A percentile compares a stretch with the other conserved stretches of the same genome.
phyloP scores from a whole-genome alignment of 1,284 basidiomycete genomes.

The Papiliotrema terrestris region DNA sequence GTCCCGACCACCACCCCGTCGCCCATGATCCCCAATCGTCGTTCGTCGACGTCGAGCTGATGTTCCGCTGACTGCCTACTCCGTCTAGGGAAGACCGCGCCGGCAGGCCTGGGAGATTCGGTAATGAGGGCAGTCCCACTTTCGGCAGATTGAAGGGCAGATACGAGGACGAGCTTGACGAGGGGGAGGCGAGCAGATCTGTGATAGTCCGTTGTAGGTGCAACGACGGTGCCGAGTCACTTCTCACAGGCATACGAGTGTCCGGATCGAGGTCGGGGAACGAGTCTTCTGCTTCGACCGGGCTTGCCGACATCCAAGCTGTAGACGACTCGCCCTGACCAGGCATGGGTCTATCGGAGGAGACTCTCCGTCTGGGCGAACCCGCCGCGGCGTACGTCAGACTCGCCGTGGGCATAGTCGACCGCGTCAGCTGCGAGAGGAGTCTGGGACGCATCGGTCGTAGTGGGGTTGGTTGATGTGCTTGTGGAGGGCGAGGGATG shows the following conservation, averaged over 20 bases:
- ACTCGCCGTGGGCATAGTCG: slow-evolving; percentile 35
- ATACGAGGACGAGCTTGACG: background rate
- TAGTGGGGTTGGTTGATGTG: slow-evolving; percentile 23
- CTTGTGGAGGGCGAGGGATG: slow-evolving; percentile 27
- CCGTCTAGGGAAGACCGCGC: background rate
- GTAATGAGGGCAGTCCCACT: background rate
- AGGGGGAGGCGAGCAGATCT: slow-evolving; percentile 18
- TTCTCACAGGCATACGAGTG: slow-evolving; percentile 33
- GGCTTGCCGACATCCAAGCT: slow-evolving; percentile 16
- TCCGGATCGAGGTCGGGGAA: slow-evolving; percentile 44
- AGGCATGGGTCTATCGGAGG: background rate
- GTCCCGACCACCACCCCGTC: slow-evolving; percentile 41
- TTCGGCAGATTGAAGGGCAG: slow-evolving; percentile 11
- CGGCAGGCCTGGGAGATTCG: slow-evolving; percentile 1
- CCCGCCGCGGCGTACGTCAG: slow-evolving; percentile 22
- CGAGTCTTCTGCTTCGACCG: slow-evolving; percentile 17
- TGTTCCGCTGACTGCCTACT: slow-evolving; percentile 8
- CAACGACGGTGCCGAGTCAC: slow-evolving; percentile 23
- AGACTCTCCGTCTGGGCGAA: background rate
- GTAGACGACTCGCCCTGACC: slow-evolving; percentile 19
- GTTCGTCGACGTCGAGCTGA: slow-evolving; percentile 19
- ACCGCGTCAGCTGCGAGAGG: slow-evolving; percentile 33
- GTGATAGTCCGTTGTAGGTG: slow-evolving; percentile 45
- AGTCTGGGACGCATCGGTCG: slow-evolving; percentile 26
- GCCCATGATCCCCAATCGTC: slow-evolving; percentile 34